Evolutionary conservation across 192 early-diverging fungal genomes (phyloP).

Genomic region (Coemansia sp.): DNA sequence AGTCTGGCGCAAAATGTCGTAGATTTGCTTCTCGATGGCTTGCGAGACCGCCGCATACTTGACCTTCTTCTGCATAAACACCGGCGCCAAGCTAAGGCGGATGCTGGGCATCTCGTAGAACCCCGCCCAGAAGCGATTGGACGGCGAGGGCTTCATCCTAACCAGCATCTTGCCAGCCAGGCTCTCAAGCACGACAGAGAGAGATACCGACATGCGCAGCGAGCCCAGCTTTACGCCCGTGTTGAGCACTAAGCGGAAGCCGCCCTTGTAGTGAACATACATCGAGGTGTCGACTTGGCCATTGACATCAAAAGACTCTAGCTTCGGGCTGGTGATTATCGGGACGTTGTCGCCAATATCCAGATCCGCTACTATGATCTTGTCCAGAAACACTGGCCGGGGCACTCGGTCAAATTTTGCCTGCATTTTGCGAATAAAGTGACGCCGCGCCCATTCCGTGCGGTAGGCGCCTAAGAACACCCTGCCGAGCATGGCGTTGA

Average conservation of each 20-base stretch:
- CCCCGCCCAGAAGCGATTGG: conserved; percentile 84
- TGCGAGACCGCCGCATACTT: conserved; percentile 75
- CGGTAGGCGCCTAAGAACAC: conserved; percentile 71
- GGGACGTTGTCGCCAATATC: conserved; percentile 77
- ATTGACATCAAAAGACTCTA: conserved; percentile 66
- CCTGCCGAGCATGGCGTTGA: conserved; percentile 82
- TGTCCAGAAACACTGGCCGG: conserved; percentile 70
- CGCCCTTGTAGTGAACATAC: conserved; percentile 76
- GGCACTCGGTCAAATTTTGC: conserved; percentile 62
- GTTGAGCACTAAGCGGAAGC: conserved; percentile 70
- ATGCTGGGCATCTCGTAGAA: conserved; percentile 77
- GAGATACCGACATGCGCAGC: conserved; percentile 71
- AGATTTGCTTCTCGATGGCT: conserved; percentile 81
- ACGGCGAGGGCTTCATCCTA: conserved; percentile 75
- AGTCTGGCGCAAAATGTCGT: conserved; percentile 73
- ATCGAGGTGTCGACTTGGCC: conserved; percentile 74
- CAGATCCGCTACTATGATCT: conserved; percentile 74
- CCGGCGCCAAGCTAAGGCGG: conserved; percentile 69
- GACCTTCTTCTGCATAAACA: conserved; percentile 83
- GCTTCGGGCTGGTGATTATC: conserved; percentile 70
- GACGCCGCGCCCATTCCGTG: conserved; percentile 59
- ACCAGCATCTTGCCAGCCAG: conserved; percentile 71
- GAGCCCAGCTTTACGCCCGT: conserved; percentile 64
- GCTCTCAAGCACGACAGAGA: conserved; percentile 71
- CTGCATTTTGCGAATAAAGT: conserved; percentile 65